These are phyloP conservation scores for Rhizopogon sp. DNA, from an alignment of 768 basidiomycete genomes.

Conservation along the genomic window DNA sequence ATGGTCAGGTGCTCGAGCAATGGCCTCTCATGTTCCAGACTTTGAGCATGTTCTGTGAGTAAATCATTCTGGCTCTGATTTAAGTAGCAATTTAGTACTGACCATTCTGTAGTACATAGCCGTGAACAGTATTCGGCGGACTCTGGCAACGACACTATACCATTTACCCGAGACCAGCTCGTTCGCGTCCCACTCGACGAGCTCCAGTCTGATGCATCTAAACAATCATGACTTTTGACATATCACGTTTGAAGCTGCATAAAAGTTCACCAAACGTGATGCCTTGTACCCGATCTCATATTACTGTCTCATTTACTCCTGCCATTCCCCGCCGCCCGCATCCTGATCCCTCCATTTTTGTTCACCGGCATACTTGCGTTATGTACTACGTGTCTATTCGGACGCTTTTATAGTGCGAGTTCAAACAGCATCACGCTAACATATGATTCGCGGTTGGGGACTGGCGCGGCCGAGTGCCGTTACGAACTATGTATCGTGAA, in stretches of 20 bases:
- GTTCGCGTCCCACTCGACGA: conserved; percentile 72
- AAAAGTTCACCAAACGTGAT: too few relatives aligned
- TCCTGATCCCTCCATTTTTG: not conserved
- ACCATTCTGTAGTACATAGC: conserved; percentile 39
- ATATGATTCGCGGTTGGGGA: too few relatives aligned
- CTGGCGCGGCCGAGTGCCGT: too few relatives aligned
- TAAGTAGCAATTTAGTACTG: not conserved
- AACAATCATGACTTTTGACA: conserved; percentile 5
- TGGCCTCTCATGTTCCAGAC: conserved; percentile 85
- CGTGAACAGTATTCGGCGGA: conserved; percentile 28
- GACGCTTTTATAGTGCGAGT: too few relatives aligned
- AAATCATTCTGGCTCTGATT: not conserved
- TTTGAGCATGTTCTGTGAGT: conserved; percentile 61
- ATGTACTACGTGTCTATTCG: too few relatives aligned
- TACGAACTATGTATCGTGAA: too few relatives aligned
- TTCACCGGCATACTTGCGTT: too few relatives aligned
- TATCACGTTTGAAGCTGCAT: too few relatives aligned
- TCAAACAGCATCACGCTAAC: too few relatives aligned
- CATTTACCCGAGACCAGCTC: conserved; percentile 49
- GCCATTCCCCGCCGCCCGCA: too few relatives aligned
- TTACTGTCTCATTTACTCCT: too few relatives aligned
- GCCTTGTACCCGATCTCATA: too few relatives aligned
- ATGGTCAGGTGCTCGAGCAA: conserved; percentile 72
- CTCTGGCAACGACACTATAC: conserved; percentile 17
- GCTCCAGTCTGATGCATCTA: conserved; percentile 31